These are phyloP conservation scores for Zalaria sp. DNA, from an alignment of 2,329 filamentous ascomycete genomes.

Conservation along the genomic window DNA sequence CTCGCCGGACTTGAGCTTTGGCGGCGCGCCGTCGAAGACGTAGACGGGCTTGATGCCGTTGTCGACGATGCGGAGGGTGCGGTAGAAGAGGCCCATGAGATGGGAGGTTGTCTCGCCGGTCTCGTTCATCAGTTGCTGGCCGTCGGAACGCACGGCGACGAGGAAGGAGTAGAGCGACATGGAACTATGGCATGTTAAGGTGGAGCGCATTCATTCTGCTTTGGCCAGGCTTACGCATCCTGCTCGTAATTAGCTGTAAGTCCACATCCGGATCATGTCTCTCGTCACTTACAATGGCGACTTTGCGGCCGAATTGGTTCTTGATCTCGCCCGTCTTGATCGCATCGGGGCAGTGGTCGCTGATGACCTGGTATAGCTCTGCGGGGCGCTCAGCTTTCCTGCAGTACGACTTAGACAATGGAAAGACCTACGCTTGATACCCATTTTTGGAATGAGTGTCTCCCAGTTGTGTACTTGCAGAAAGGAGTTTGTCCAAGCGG, in stretches of 20 bases:
- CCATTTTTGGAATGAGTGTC: conserved; percentile 13
- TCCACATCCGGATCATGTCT: not conserved
- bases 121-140: conserved; percentile 91
- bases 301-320: conserved; percentile 95
- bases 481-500: no score
- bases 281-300: conserved; percentile 67
- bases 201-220: not conserved
- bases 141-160: conserved; percentile 90
- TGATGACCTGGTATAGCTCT: conserved; percentile 34
- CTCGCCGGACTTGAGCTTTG: conserved; percentile 95
- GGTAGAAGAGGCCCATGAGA: conserved; percentile 99
- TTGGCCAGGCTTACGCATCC: conserved; percentile 28
- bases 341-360: conserved; percentile 66
- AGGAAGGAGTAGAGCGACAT: conserved; percentile 99
- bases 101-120: conserved; percentile 94
- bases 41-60: conserved; percentile 98
- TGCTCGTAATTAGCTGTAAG: conserved; percentile 15
- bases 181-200: conserved; percentile 39
- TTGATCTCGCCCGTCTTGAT: conserved; percentile 98
- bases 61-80: conserved; percentile 92
- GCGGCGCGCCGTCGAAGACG: conserved; percentile 92
- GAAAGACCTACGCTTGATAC: conserved; percentile 19
- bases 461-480: not conserved
- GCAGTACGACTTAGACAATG: not conserved
- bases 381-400: not conserved